Conservation (phyloP, 2,329 filamentous ascomycete genomes). For the Juglanconis juglandina region DNA sequence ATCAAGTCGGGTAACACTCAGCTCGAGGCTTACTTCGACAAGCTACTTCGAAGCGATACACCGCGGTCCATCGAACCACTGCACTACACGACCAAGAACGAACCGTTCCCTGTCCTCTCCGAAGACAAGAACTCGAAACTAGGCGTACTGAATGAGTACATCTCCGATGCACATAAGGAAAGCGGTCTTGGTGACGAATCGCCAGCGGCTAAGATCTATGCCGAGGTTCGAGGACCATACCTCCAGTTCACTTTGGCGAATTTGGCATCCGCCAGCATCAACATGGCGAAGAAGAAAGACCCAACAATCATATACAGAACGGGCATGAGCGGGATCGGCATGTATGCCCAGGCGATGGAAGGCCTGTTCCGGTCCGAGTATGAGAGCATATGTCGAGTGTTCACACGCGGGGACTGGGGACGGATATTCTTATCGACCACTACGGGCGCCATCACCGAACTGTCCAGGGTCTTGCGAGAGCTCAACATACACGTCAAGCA, state of each 20-base stretch:
- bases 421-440: constrained; percentile 76
- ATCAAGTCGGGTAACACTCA: constrained; percentile 77
- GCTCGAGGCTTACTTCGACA: constrained; percentile 79
- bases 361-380: constrained; percentile 85
- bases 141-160: constrained; percentile 73
- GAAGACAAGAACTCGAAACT: constrained; percentile 74
- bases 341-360: constrained; percentile 84
- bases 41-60: constrained; percentile 70
- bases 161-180: constrained; percentile 59
- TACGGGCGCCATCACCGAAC: constrained; percentile 72
- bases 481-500: constrained; percentile 85
- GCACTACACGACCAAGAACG: constrained; percentile 87
- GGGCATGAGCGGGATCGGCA: constrained; percentile 86
- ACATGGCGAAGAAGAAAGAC: constrained; percentile 77
- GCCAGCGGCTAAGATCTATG: constrained; percentile 76
- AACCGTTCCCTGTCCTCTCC: constrained; percentile 75
- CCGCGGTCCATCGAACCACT: constrained; percentile 80
- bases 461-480: constrained; percentile 81
- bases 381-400: constrained; percentile 84
- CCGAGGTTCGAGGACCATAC: constrained; percentile 82
- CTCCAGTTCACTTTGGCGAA: constrained; percentile 79
- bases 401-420: constrained; percentile 80
- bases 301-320: constrained; percentile 80
- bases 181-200: constrained; percentile 54
- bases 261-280: constrained; percentile 79